A percentile compares a stretch with the other conserved stretches of the same genome.
Conservation (phyloP, 2,329 filamentous ascomycete genomes). For the Exutisphaerella laricina region DNA sequence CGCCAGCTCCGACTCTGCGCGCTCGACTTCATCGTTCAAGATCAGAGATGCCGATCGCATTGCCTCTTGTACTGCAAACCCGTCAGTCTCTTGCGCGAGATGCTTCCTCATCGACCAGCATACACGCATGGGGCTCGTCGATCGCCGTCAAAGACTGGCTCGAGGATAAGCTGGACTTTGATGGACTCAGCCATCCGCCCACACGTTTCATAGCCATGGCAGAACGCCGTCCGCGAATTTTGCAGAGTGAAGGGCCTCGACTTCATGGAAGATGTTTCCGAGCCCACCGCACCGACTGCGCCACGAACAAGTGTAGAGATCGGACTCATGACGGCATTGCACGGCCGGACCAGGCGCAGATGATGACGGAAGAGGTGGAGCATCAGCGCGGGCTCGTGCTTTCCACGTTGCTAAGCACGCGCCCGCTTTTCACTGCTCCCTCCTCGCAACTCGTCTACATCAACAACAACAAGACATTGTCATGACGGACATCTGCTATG, state of each 20-base stretch:
- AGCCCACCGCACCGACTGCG: neutral
- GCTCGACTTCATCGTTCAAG: conserved; percentile 60
- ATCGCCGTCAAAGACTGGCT: conserved; percentile 53
- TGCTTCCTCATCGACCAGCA: conserved; percentile 29
- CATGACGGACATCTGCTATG: no score
- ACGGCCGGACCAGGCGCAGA: no score
- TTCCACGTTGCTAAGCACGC: no score
- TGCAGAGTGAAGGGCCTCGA: neutral
- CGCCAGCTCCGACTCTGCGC: conserved; percentile 67
- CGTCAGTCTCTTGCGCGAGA: conserved; percentile 29
- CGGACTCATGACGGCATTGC: neutral
- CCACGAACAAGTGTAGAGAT: neutral
- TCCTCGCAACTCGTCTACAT: no score
- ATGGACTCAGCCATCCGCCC: conserved; percentile 37
- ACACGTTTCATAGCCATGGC: conserved; percentile 28
- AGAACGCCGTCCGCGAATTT: neutral
- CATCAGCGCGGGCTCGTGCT: no score
- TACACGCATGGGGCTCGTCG: conserved; percentile 55
- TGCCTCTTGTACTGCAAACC: conserved; percentile 40
- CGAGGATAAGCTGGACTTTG: conserved; percentile 36
- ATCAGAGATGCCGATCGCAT: conserved; percentile 34
- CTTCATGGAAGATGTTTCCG: neutral
- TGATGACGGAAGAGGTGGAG: no score
- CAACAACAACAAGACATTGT: no score
- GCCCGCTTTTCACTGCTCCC: no score